Evolutionary conservation across 331 rosid species (phyloP).

Genomic region (Acacia concinna): DNA sequence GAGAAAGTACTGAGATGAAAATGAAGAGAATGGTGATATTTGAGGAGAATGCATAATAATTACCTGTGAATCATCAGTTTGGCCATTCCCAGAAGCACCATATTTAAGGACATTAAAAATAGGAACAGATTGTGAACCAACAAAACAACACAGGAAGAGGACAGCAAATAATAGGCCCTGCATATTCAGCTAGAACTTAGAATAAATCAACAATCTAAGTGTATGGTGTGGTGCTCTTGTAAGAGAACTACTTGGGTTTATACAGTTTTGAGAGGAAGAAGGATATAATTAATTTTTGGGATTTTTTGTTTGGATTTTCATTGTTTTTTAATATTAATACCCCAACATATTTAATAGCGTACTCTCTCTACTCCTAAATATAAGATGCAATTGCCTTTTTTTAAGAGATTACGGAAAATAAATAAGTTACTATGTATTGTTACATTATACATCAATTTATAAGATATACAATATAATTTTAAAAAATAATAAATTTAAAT

Average conservation of each 20-base stretch:
- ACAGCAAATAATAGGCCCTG: not conserved
- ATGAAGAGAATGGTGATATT: not conserved
- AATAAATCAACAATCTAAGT: not conserved
- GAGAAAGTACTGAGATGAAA: no score
- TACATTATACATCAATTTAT: no score
- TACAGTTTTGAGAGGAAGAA: not conserved
- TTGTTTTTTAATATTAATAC: no score
- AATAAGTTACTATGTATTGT: no score
- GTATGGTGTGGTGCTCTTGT: not conserved
- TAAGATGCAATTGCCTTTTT: no score
- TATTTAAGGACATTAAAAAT: conserved; percentile 42
- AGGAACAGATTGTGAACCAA: conserved; percentile 5
- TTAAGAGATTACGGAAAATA: no score
- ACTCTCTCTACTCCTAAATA: no score
- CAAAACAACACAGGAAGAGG: not conserved
- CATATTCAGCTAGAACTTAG: conserved; percentile 16
- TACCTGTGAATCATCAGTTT: conserved; percentile 50
- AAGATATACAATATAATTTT: no score
- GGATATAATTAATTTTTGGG: not conserved
- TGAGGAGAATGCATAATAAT: no score
- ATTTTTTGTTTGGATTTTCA: not conserved
- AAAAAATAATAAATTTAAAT: no score
- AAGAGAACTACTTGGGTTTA: not conserved
- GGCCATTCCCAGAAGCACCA: conserved; percentile 55
- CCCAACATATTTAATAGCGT: no score